Conservation (phyloP, 139 green algal species). For the Dunaliella sp. region DNA sequence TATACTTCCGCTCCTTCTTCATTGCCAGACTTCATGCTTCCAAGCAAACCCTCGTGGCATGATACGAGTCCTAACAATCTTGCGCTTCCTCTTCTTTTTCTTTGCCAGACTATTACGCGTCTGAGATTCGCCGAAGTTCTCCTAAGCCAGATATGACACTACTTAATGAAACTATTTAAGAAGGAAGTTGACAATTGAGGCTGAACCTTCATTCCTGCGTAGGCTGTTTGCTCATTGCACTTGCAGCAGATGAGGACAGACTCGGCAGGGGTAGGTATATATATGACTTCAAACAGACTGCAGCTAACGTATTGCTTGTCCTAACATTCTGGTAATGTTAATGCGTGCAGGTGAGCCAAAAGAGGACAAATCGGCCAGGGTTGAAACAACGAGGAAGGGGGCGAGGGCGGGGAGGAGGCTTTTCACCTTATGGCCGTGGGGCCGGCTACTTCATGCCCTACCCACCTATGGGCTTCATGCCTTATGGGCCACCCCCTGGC, state of each 20-base stretch:
- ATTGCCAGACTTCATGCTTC: too few relatives aligned
- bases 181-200: too few relatives aligned
- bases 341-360: conserved; percentile 72
- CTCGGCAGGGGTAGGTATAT: too few relatives aligned
- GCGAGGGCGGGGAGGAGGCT: conserved; percentile 56
- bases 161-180: neutral
- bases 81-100: too few relatives aligned
- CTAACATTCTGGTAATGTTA: neutral
- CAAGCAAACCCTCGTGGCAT: too few relatives aligned
- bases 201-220: too few relatives aligned
- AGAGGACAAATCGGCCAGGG: conserved; percentile 93
- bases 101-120: too few relatives aligned
- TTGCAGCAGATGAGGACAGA: neutral
- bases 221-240: too few relatives aligned
- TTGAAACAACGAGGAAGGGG: conserved; percentile 77
- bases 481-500: neutral
- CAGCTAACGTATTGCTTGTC: neutral
- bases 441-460: conserved; percentile 11
- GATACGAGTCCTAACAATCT: too few relatives aligned
- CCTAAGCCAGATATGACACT: neutral
- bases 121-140: too few relatives aligned
- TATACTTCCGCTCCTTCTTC: too few relatives aligned
- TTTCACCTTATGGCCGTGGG: conserved; percentile 1
- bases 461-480: neutral
- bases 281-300: too few relatives aligned